Percentiles rank a stretch among this genome's conserved stretches.
phyloP scores from a whole-genome alignment of 2,329 filamentous ascomycete genomes.

The Pseudogymnoascus sp. region DNA sequence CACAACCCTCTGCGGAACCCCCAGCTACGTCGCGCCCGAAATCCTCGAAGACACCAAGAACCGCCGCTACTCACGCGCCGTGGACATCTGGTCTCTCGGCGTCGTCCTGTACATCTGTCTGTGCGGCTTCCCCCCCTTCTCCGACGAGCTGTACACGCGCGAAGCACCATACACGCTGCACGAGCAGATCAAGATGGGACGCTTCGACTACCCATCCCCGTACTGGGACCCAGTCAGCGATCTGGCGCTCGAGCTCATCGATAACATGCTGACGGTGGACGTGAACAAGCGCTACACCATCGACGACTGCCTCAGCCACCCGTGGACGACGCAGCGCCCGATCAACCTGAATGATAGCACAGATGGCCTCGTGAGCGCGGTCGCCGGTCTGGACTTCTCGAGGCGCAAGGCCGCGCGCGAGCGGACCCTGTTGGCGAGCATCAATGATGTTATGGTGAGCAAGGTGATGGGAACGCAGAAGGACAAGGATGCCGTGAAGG shows the following conservation, averaged over 20 bases:
- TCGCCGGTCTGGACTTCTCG: conserved; percentile 74
- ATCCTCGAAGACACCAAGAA: conserved; percentile 76
- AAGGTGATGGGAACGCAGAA: conserved; percentile 37
- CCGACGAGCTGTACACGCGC: conserved; percentile 74
- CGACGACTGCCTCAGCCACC: conserved; percentile 83
- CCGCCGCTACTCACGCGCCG: conserved; percentile 86
- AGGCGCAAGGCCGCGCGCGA: conserved; percentile 73
- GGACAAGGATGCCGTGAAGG: conserved; percentile 56
- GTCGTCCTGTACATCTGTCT: conserved; percentile 96
- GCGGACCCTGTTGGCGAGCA: conserved; percentile 72
- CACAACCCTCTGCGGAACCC: conserved; percentile 92
- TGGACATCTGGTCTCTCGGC: conserved; percentile 95
- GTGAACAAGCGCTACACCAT: conserved; percentile 76
- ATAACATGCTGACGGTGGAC: conserved; percentile 87
- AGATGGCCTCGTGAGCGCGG: conserved; percentile 80
- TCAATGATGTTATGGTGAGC: conserved; percentile 65
- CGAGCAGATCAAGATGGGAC: conserved; percentile 81
- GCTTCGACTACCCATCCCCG: conserved; percentile 90
- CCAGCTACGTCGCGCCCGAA: conserved; percentile 92
- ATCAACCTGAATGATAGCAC: conserved; percentile 73
- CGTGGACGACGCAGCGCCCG: conserved; percentile 65
- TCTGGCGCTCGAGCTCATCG: conserved; percentile 81
- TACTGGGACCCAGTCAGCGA: conserved; percentile 92
- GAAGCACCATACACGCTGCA: conserved; percentile 82
- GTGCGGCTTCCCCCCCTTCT: conserved; percentile 95